phyloP scores from a whole-genome alignment of 2,329 filamentous ascomycete species.

The Chrysoporthe deuterocubensis region DNA sequence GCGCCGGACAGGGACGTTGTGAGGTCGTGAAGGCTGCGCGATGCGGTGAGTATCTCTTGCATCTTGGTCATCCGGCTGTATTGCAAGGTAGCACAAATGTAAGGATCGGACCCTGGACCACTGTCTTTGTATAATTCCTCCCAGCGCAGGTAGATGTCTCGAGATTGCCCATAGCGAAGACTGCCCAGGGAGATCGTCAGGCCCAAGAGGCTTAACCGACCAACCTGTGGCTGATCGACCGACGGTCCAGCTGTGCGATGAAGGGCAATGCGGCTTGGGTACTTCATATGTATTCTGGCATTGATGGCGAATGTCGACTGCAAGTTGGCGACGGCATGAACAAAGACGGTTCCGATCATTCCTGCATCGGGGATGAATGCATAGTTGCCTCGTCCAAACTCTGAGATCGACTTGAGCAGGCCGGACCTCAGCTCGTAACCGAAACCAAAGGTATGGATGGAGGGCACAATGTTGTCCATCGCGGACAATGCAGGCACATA shows the following conservation, averaged over 20 bases:
- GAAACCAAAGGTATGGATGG: constrained; percentile 60
- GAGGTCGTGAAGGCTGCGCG: constrained; percentile 31
- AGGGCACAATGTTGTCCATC: constrained; percentile 46
- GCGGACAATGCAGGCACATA: constrained; percentile 58
- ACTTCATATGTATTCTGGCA: constrained; percentile 48
- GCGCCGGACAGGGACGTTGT: constrained; percentile 27
- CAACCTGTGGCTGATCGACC: constrained; percentile 41
- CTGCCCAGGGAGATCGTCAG: constrained; percentile 52
- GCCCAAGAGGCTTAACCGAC: constrained; percentile 21
- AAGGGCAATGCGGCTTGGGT: constrained; percentile 42
- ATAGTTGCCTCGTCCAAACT: constrained; percentile 61
- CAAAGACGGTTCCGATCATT: constrained; percentile 66
- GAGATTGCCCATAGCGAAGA: constrained; percentile 64
- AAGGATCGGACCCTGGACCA: constrained; percentile 24
- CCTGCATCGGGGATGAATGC: constrained; percentile 65
- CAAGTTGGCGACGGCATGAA: constrained; percentile 64
- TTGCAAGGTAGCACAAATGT: constrained; percentile 41
- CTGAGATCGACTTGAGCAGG: constrained; percentile 63
- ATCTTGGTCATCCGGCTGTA: constrained; percentile 39
- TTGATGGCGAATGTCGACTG: constrained; percentile 60
- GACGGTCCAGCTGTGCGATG: constrained; percentile 45
- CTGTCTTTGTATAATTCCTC: constrained; percentile 34
- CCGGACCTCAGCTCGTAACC: constrained; percentile 54
- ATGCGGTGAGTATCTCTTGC: constrained; percentile 11
- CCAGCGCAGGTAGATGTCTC: constrained; percentile 55